Evolutionary conservation across 2,329 filamentous ascomycete species (phyloP).

Genomic region (Fusarium sp.): DNA sequence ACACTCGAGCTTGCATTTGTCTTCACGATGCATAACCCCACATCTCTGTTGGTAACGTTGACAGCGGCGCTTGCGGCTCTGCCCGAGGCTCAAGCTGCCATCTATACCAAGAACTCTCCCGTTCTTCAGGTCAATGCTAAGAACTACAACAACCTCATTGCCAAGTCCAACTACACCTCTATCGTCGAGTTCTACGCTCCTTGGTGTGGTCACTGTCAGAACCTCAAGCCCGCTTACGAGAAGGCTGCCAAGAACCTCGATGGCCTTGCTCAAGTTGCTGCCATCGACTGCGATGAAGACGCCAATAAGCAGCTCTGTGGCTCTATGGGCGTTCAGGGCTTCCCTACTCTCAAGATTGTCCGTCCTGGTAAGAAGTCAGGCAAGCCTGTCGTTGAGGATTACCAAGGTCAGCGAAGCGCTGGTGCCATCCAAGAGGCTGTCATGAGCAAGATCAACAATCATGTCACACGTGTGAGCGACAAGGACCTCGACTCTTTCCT

Average conservation of each 20-base stretch:
- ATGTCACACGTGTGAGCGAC: slow-evolving; percentile 84
- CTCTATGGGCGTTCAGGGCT: slow-evolving; percentile 88
- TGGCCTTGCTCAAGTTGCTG: slow-evolving; percentile 94
- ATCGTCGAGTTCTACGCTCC: slow-evolving; percentile 92
- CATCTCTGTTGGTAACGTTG: slow-evolving; percentile 59
- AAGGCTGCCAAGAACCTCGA: slow-evolving; percentile 89
- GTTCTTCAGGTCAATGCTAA: slow-evolving; percentile 85
- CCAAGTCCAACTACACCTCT: slow-evolving; percentile 90
- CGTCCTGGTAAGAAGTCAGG: slow-evolving; percentile 83
- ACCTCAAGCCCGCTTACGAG: slow-evolving; percentile 94
- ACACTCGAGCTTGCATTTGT: not conserved
- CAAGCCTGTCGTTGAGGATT: slow-evolving; percentile 88
- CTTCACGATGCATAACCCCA: slow-evolving; percentile 64
- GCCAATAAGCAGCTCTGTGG: slow-evolving; percentile 90
- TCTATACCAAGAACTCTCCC: slow-evolving; percentile 89
- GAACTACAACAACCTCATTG: slow-evolving; percentile 84
- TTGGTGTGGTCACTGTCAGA: slow-evolving; percentile 98
- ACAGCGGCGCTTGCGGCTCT: slow-evolving; percentile 72
- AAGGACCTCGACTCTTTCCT: slow-evolving; percentile 83
- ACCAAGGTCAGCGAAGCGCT: slow-evolving; percentile 85
- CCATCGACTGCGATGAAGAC: slow-evolving; percentile 95
- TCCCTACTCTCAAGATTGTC: slow-evolving; percentile 95
- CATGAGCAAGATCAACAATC: slow-evolving; percentile 88
- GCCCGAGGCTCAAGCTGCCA: slow-evolving; percentile 73
- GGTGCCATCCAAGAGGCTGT: slow-evolving; percentile 89